Evolutionary conservation across 2,329 filamentous ascomycete genomes (phyloP).

Genomic region (Furcasterigmium furcatum): DNA sequence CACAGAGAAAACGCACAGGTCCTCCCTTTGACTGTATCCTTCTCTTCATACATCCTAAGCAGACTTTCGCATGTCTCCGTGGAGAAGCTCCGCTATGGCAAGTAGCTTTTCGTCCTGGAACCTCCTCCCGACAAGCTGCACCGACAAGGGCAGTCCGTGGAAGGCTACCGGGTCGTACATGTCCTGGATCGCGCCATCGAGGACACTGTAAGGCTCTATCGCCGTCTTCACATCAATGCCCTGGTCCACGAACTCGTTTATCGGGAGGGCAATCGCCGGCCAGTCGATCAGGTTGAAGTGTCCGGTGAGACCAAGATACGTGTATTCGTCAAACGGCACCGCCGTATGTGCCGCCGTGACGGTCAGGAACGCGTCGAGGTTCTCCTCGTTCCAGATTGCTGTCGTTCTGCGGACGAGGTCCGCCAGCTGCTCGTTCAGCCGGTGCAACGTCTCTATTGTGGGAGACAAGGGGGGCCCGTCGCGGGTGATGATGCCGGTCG

Average conservation of each 20-base stretch:
- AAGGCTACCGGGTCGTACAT: constrained; percentile 9
- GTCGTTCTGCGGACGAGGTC: not conserved
- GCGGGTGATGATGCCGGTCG: not conserved
- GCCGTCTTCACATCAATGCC: not conserved
- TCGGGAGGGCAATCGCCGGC: not conserved
- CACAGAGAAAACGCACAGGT: too few species aligned
- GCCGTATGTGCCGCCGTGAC: not conserved
- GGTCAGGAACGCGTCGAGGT: not conserved
- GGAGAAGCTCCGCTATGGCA: constrained; percentile 9
- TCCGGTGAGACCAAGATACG: not conserved
- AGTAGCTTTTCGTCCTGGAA: constrained; percentile 12
- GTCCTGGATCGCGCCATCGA: not conserved
- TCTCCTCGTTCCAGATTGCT: not conserved
- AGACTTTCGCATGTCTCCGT: too few species aligned
- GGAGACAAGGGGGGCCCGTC: not conserved
- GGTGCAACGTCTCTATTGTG: not conserved
- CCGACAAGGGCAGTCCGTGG: constrained; percentile 7
- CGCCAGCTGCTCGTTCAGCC: not conserved
- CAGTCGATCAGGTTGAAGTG: not conserved
- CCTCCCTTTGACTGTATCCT: too few species aligned
- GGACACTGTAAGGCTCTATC: not conserved
- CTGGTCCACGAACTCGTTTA: not conserved
- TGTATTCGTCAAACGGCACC: not conserved
- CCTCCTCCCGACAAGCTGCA: constrained; percentile 8
- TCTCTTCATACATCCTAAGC: too few species aligned